Evolutionary conservation across 2,329 filamentous ascomycete species (phyloP).

Genomic region (Elsinoe ampelina): DNA sequence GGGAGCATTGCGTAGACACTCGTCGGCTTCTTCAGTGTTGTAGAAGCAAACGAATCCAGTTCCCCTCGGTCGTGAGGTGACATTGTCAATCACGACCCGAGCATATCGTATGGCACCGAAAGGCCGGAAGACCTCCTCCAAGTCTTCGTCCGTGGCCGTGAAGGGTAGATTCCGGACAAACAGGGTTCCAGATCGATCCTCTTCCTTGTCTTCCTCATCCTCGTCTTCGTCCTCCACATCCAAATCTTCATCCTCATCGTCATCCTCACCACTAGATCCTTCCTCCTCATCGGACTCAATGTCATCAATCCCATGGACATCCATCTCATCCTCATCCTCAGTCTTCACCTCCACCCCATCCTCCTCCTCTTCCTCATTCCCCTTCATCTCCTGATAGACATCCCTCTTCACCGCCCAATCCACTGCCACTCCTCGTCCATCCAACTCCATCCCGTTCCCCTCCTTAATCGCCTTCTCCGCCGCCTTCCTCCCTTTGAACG

Average conservation of each 20-base stretch:
- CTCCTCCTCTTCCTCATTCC: constrained; percentile 27
- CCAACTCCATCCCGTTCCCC: constrained; percentile 82
- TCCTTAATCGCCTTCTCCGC: constrained; percentile 78
- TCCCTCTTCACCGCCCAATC: constrained; percentile 95
- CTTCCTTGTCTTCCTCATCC: constrained; percentile 31
- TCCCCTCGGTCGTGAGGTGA: constrained; percentile 77
- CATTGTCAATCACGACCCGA: constrained; percentile 76
- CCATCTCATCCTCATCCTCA: constrained; percentile 30
- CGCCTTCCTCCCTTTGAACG: constrained; percentile 78
- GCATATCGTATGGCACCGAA: constrained; percentile 89
- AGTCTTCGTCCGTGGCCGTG: constrained; percentile 68
- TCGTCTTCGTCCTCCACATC: constrained; percentile 35
- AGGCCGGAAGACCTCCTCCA: constrained; percentile 76
- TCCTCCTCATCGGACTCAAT: constrained; percentile 34
- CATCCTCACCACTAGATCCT: constrained; percentile 27
- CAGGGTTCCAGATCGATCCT: constrained; percentile 64
- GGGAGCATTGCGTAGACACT: constrained; percentile 69
- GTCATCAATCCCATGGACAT: constrained; percentile 28
- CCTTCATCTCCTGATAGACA: constrained; percentile 59
- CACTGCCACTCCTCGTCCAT: constrained; percentile 80
- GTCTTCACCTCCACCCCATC: constrained; percentile 25
- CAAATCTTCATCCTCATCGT: constrained; percentile 35
- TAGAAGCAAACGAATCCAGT: constrained; percentile 95
- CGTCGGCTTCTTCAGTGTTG: constrained; percentile 61
- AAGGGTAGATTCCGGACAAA: constrained; percentile 95